phyloP scores from a whole-genome alignment of 495 filamentous ascomycete species.

The Penicillium chermesinum region DNA sequence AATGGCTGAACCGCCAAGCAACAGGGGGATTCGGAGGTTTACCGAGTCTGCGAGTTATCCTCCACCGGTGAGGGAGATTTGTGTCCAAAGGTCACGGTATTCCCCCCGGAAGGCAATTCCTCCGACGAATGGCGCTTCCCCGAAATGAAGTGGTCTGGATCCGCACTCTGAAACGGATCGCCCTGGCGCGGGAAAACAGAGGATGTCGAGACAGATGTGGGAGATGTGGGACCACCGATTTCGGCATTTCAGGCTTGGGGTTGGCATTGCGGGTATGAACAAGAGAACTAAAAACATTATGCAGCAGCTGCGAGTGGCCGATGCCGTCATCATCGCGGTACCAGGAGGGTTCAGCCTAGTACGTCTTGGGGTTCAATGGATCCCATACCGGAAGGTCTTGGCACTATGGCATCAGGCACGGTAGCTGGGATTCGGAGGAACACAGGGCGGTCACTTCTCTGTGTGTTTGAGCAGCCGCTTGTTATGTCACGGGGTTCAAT shows the following conservation, averaged over 20 bases:
- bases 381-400: conserved; percentile 30
- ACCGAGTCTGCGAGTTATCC: no score
- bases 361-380: conserved; percentile 26
- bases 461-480: conserved; percentile 17
- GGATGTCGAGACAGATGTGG: not conserved
- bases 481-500: no score
- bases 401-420: conserved; percentile 29
- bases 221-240: not conserved
- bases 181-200: not conserved
- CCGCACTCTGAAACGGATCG: not conserved
- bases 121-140: not conserved
- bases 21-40: no score
- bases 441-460: conserved; percentile 20
- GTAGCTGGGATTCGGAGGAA: conserved; percentile 22
- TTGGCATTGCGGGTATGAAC: conserved; percentile 23
- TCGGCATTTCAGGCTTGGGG: conserved; percentile 8
- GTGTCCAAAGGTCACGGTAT: no score
- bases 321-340: conserved; percentile 21
- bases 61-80: no score
- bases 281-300: conserved; percentile 26
- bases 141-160: not conserved
- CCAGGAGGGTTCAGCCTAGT: conserved; percentile 20
- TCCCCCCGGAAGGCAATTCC: not conserved
- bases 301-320: conserved; percentile 22
- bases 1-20: not conserved